Evolutionary conservation across 176 grass and related monocot species (phyloP), one percentile per base, ranked within the genome.

Genomic region (Echinochloa phyllopogon): DNA sequence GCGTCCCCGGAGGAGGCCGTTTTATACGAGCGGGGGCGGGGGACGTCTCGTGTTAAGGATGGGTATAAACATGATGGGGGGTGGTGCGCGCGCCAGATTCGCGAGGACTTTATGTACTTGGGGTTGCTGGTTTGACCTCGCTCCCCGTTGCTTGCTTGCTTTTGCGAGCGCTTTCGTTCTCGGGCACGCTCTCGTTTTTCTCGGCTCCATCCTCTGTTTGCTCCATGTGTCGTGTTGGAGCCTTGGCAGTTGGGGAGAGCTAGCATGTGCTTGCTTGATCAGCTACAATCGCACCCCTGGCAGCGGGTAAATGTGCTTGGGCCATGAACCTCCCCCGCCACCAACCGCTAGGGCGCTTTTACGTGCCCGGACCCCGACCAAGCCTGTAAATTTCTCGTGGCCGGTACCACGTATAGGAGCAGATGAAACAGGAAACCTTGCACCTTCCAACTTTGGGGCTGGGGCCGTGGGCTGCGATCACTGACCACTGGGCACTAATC

Each of bases 1-100:
- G 39, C 57, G 27, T 74, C 66, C 47, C 15, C 15, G 58, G 65
- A 66, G 84, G 65, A 47, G 57, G 74, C 59, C 68, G 1, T 87
- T 86, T 87, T 87, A 90, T 90, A 87, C 33, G 16, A 39, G 29
- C 29, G 25, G 25, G 25, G 6, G 7, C 24, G 23, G 10, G 29
- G 29, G 40, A 16, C 1, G 38, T 6, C 69, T 61, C 76, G 88
- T 72, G 88, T 65, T 65, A 58, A 48, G 53, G 83, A 51, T 41
- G 64, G 71, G 49, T 17, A 48, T 65, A 29, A 17, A 69, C 65
- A 53, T 13, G 65, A 41, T 23, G 48, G 5, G 9, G n/a, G 21
- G 6, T 43, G 39, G 12, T 17, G 49, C 7, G 20, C n/a, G 50
- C 9, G 56, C 69, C 24, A 18, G 72, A 53, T 65, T 18, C n/a